These are phyloP conservation scores for Pelargonium nanum DNA, from an alignment of 345 rosid genomes.

Conservation along the genomic window DNA sequence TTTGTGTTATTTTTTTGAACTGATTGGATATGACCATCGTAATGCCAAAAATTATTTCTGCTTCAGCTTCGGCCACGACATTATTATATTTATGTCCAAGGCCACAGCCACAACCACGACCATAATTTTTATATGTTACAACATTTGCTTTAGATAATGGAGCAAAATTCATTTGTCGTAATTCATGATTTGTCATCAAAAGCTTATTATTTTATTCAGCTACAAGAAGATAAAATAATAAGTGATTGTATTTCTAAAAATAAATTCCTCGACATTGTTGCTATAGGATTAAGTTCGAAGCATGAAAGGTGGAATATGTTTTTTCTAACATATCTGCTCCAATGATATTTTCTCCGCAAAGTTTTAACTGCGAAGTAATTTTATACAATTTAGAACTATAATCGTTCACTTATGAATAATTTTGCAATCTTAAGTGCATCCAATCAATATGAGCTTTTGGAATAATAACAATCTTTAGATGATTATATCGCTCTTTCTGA, in stretches of 20 bases:
- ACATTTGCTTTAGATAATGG: too few relatives aligned
- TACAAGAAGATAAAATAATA: not conserved
- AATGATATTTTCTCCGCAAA: not conserved
- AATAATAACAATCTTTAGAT: not conserved
- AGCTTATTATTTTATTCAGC: not conserved
- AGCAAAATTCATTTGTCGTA: not conserved
- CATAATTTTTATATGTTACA: too few relatives aligned
- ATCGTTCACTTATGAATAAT: not conserved
- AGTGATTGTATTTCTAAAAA: not conserved
- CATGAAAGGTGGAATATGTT: not conserved
- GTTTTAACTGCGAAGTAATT: not conserved
- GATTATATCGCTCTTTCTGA: not conserved
- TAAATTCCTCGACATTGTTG: not conserved
- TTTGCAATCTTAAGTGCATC: not conserved
- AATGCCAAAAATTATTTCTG: too few relatives aligned
- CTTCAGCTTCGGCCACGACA: too few relatives aligned
- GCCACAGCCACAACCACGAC: too few relatives aligned
- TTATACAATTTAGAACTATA: not conserved
- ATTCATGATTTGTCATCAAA: conserved; percentile 4
- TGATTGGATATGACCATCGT: too few relatives aligned
- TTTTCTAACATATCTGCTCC: not conserved
- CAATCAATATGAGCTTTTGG: not conserved
- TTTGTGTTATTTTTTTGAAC: too few relatives aligned
- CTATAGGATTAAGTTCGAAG: not conserved
- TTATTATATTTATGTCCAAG: too few relatives aligned